These are phyloP conservation scores for Nosema muscidifuracis DNA, from an alignment of 371 early-diverging fungal species.

Conservation along the genomic window DNA sequence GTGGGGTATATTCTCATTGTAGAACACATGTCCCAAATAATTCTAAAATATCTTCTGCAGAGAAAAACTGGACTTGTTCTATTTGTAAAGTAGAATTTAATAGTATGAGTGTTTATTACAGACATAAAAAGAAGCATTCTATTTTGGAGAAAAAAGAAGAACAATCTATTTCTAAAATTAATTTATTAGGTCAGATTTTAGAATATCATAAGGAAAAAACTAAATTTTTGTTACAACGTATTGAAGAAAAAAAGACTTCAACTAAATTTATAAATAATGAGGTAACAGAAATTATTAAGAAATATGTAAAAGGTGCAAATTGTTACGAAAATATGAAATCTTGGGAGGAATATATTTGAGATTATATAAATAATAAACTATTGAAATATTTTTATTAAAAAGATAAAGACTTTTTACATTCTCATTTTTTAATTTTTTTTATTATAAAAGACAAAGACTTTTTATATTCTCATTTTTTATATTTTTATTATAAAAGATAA, in stretches of 20 bases:
- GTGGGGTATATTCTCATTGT: conserved; percentile 48
- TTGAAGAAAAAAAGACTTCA: not conserved
- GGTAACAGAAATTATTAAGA: conserved; percentile 1
- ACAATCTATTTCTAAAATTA: not conserved
- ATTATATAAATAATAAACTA: no score
- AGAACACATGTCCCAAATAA: conserved; percentile 30
- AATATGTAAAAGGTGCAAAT: not conserved
- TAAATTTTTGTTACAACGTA: not conserved
- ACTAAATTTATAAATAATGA: conserved; percentile 21
- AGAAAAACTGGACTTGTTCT: conserved; percentile 54
- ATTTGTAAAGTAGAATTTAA: conserved; percentile 49
- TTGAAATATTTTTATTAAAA: no score
- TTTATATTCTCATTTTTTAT: no score
- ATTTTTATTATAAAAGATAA: no score
- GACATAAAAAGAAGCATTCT: conserved; percentile 56
- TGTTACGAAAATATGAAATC: not conserved
- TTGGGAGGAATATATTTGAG: conserved; percentile 38
- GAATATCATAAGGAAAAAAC: conserved; percentile 8
- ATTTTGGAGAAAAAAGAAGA: conserved; percentile 19
- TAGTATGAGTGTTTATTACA: conserved; percentile 57
- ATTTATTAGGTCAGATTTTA: not conserved
- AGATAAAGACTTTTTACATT: no score
- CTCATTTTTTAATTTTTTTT: no score
- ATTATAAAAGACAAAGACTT: no score
- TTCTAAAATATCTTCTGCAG: conserved; percentile 1